Conservation (phyloP, 768 basidiomycete genomes). For the Serendipita indica region DNA sequence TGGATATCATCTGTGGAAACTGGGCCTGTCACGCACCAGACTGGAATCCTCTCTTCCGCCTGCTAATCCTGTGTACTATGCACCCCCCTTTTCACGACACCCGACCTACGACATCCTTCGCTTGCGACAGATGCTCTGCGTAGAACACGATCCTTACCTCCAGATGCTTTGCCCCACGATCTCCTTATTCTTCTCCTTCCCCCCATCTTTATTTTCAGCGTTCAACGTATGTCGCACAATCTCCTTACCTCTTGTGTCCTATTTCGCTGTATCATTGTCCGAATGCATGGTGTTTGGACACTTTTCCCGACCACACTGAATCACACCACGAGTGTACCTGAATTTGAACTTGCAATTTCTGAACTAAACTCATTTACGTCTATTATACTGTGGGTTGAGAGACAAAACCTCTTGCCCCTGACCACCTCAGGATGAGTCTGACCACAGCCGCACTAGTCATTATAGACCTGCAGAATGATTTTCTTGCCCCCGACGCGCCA, state of each 20-base stretch:
- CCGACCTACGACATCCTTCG: neutral
- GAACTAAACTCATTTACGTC: neutral
- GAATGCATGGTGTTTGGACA: neutral
- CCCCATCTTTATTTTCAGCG: too few relatives aligned
- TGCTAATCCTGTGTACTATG: neutral
- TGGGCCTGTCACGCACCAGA: neutral
- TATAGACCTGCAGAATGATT: slow-evolving; percentile 5
- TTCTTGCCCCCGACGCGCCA: neutral
- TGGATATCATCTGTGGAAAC: too few relatives aligned
- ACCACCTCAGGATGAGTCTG: neutral
- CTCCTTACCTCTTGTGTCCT: neutral
- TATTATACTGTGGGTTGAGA: too few relatives aligned
- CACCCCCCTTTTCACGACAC: too few relatives aligned
- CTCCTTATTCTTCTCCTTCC: neutral
- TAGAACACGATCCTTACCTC: neutral
- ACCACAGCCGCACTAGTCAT: neutral
- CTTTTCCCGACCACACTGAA: neutral
- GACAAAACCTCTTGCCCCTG: neutral
- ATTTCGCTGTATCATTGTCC: neutral
- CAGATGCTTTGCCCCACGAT: too few relatives aligned
- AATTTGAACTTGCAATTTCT: neutral
- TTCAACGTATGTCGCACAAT: neutral
- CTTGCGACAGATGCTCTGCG: neutral
- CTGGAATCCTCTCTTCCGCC: neutral
- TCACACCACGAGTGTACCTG: neutral